A percentile compares a stretch with the other conserved stretches of the same genome.
Evolutionary conservation across 192 early-diverging fungal genomes (phyloP).

Genomic region (Podila epigama): DNA sequence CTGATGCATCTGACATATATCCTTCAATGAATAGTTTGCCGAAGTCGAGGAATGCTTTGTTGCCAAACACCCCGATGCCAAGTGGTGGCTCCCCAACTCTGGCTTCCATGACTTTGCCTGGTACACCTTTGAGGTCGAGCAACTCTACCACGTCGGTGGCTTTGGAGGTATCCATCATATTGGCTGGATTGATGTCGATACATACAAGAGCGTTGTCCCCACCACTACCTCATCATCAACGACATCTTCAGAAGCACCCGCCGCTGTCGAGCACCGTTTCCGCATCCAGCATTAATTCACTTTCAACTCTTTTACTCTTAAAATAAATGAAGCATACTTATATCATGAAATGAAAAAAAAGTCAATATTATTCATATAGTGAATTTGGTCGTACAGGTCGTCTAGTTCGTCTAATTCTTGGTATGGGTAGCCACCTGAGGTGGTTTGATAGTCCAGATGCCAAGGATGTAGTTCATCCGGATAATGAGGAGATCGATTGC

Average conservation of each 20-base stretch:
- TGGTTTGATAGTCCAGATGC: slow-evolving; percentile 71
- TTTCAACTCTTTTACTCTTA: no score
- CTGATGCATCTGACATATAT: no score
- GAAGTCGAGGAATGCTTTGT: slow-evolving; percentile 49
- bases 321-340: no score
- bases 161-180: slow-evolving; percentile 63
- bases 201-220: slow-evolving; percentile 46
- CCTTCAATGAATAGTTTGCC: slow-evolving; percentile 19
- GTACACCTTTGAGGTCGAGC: slow-evolving; percentile 51
- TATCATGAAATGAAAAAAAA: no score
- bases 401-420: not conserved
- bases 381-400: not conserved
- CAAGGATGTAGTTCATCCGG: slow-evolving; percentile 82
- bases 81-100: slow-evolving; percentile 24
- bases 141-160: slow-evolving; percentile 61
- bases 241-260: no score
- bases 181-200: slow-evolving; percentile 55
- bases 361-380: not conserved
- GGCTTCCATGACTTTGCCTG: slow-evolving; percentile 60
- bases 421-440: no score
- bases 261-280: not conserved
- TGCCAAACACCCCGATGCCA: slow-evolving; percentile 52
- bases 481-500: slow-evolving; percentile 87
- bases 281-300: not conserved
- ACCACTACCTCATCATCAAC: slow-evolving; percentile 2